phyloP scores from a whole-genome alignment of 2,329 filamentous ascomycete species.

The Aspergillus brasiliensis region DNA sequence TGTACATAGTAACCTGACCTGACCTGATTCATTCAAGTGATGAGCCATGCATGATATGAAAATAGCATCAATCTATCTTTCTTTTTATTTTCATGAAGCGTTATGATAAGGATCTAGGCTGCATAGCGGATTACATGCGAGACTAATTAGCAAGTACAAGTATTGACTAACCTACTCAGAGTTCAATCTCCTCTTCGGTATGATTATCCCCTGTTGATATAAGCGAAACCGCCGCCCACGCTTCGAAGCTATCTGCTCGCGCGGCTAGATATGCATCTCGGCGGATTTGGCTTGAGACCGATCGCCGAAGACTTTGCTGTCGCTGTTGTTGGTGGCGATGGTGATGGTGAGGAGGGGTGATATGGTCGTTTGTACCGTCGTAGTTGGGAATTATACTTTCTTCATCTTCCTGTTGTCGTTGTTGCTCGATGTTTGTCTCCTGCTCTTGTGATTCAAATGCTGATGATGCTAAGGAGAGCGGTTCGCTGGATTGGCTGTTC shows the following conservation, averaged over 20 bases:
- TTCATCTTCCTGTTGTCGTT: not conserved
- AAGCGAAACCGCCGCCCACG: slow-evolving; percentile 45
- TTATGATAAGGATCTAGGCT: not conserved
- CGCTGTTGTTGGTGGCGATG: not conserved
- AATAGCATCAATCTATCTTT: not conserved
- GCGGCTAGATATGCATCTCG: slow-evolving; percentile 45
- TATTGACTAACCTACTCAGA: slow-evolving; percentile 29
- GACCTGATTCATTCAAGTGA: not conserved
- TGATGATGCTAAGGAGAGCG: slow-evolving; percentile 29
- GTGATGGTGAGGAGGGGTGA: too few species aligned
- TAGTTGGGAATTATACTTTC: not conserved
- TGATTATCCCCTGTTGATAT: slow-evolving; percentile 49
- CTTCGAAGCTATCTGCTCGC: slow-evolving; percentile 45
- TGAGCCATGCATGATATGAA: not conserved
- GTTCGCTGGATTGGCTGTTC: slow-evolving; percentile 20
- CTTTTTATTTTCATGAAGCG: not conserved
- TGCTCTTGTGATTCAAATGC: slow-evolving; percentile 27
- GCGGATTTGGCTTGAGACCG: slow-evolving; percentile 26
- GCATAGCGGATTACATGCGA: too few species aligned
- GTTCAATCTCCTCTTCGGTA: slow-evolving; percentile 44
- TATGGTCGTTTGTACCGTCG: not conserved
- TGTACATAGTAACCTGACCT: not conserved
- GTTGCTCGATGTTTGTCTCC: not conserved
- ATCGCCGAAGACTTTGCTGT: slow-evolving; percentile 4
- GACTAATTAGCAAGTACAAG: too few species aligned